A percentile compares a stretch with the other conserved stretches of the same genome.
These are phyloP conservation scores for Oryza glaberrima DNA, from an alignment of 176 grass and related monocot species.

Conservation along the genomic window DNA sequence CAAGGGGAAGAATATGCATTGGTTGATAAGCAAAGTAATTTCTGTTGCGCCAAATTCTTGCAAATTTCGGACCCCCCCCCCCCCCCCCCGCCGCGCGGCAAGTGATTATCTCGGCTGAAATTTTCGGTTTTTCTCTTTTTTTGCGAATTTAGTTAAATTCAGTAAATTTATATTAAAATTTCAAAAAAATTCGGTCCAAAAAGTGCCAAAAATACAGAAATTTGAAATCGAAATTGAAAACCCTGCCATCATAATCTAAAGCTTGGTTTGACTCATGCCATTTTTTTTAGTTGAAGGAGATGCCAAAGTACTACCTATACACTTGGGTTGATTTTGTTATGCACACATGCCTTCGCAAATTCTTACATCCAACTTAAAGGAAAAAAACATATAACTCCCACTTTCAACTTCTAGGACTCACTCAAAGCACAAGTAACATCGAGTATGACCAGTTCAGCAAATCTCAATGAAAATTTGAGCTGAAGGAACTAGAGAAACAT, in stretches of 20 bases:
- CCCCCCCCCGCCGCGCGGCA: too few relatives aligned
- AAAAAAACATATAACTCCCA: neutral
- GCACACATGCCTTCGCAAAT: neutral
- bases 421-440: neutral
- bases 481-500: neutral
- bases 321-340: neutral
- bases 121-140: too few relatives aligned
- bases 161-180: too few relatives aligned
- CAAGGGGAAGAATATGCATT: neutral
- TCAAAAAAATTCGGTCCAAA: too few relatives aligned
- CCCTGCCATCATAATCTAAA: neutral
- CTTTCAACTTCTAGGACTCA: neutral
- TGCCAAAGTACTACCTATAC: neutral
- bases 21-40: neutral
- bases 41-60: neutral
- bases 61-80: too few relatives aligned
- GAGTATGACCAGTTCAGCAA: neutral
- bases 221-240: too few relatives aligned
- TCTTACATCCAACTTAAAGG: neutral
- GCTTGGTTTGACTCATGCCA: neutral
- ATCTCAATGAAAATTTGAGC: neutral
- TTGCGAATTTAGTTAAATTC: too few relatives aligned
- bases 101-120: too few relatives aligned
- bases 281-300: neutral
- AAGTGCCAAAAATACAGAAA: too few relatives aligned